Percentiles rank a stretch among this genome's conserved stretches.
phyloP scores from a whole-genome alignment of 1,284 basidiomycete genomes.

The Rhodotorula sp. region DNA sequence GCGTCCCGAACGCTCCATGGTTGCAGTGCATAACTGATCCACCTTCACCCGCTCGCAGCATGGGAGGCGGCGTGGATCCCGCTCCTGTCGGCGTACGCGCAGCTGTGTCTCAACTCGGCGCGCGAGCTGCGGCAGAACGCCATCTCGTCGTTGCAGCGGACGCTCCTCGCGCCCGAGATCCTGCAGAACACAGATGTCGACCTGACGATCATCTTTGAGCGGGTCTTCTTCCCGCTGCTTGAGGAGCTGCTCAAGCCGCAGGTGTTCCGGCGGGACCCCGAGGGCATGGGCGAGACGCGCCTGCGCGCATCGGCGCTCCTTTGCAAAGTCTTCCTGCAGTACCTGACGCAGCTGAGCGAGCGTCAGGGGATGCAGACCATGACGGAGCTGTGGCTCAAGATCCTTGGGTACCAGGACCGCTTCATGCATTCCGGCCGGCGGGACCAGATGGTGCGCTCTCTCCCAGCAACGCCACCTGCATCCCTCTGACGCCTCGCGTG shows the following conservation, averaged over 20 bases:
- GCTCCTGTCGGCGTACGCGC: slow-evolving; percentile 71
- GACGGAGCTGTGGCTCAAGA: slow-evolving; percentile 79
- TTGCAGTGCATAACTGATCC: background rate
- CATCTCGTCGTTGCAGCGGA: slow-evolving; percentile 80
- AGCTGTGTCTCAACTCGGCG: slow-evolving; percentile 82
- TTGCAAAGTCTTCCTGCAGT: slow-evolving; percentile 94
- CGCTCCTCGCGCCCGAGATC: slow-evolving; percentile 77
- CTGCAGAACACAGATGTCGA: slow-evolving; percentile 62
- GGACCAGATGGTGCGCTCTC: slow-evolving; percentile 77
- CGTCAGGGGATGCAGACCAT: slow-evolving; percentile 65
- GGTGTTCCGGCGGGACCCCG: slow-evolving; percentile 74
- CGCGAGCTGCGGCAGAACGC: slow-evolving; percentile 83
- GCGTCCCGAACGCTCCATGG: slow-evolving; percentile 14
- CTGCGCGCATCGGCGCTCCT: slow-evolving; percentile 81
- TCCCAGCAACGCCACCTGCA: background rate
- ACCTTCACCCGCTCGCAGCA: slow-evolving; percentile 54
- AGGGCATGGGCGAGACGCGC: slow-evolving; percentile 86
- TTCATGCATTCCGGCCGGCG: slow-evolving; percentile 81
- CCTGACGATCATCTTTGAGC: slow-evolving; percentile 81
- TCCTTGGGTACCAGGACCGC: slow-evolving; percentile 86
- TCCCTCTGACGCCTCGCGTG: background rate
- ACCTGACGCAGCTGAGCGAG: slow-evolving; percentile 72
- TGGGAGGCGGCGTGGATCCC: slow-evolving; percentile 83
- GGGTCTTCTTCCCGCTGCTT: slow-evolving; percentile 86
- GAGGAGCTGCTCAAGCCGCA: slow-evolving; percentile 89